Conservation (phyloP, 2,329 filamentous ascomycete species). For the Colletotrichum tamarilloi region DNA sequence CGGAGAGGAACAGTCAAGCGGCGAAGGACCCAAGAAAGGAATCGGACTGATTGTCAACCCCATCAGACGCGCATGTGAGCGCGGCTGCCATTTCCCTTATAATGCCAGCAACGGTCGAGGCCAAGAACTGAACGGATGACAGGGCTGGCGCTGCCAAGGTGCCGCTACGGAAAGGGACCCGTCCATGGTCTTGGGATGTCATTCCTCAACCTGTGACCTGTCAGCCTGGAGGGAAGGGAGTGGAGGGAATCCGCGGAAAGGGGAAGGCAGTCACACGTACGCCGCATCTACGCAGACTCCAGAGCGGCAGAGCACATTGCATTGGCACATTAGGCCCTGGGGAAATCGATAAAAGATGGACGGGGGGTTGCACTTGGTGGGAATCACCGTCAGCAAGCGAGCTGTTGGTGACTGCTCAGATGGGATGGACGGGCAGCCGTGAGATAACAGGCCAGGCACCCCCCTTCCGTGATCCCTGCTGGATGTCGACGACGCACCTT, state of each 20-base stretch:
- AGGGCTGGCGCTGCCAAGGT: constrained; percentile 32
- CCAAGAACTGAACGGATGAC: constrained; percentile 31
- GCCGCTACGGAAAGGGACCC: constrained; percentile 30
- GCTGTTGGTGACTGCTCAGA: constrained; percentile 1
- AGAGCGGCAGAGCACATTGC: not conserved
- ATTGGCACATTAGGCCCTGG: constrained; percentile 11
- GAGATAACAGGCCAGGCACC: constrained; percentile 14
- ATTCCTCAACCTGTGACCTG: constrained; percentile 14
- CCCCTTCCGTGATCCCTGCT: constrained; percentile 11
- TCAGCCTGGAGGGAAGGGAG: constrained; percentile 9
- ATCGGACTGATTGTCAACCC: not conserved
- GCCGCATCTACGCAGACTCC: not conserved
- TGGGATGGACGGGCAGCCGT: too few species aligned
- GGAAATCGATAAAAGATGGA: not conserved
- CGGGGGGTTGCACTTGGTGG: not conserved
- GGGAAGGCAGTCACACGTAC: not conserved
- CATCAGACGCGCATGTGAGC: constrained; percentile 6
- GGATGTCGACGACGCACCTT: not conserved
- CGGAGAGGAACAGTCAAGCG: not conserved
- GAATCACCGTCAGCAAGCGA: constrained; percentile 11
- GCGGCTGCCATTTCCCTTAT: constrained; percentile 33
- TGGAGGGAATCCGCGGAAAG: not conserved
- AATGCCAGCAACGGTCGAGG: constrained; percentile 13
- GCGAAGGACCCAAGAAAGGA: not conserved
- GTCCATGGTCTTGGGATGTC: constrained; percentile 25